phyloP scores from a whole-genome alignment of 129 eudicot genomes.

The Tagetes patula region DNA sequence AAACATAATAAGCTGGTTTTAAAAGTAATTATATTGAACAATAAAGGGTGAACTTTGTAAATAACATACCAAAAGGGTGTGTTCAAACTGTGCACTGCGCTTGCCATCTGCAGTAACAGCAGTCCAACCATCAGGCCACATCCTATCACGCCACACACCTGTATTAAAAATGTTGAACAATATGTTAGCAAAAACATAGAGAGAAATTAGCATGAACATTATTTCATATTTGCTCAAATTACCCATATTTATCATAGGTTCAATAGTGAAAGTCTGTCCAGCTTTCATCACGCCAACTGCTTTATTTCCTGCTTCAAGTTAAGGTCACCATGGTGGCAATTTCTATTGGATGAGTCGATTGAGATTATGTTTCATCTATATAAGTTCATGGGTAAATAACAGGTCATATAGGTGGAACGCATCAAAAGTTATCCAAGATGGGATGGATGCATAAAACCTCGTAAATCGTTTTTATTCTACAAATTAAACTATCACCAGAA shows the following conservation, averaged over 20 bases:
- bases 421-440: background rate
- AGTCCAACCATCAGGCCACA: slow-evolving; percentile 99
- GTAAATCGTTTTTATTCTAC: background rate
- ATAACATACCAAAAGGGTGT: slow-evolving; percentile 75
- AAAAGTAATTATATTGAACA: background rate
- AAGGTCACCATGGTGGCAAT: slow-evolving; percentile 40
- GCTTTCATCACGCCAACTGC: slow-evolving; percentile 99
- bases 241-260: slow-evolving; percentile 96
- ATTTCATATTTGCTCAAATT: background rate
- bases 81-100: slow-evolving; percentile 97
- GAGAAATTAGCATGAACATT: background rate
- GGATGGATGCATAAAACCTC: background rate
- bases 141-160: slow-evolving; percentile 98
- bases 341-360: background rate
- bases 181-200: slow-evolving; percentile 22
- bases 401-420: background rate
- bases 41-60: background rate
- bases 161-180: background rate
- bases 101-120: slow-evolving; percentile 93
- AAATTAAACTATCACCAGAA: background rate
- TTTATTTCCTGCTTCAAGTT: slow-evolving; percentile 76
- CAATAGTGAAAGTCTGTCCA: slow-evolving; percentile 94
- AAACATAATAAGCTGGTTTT: background rate
- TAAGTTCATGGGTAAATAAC: background rate
- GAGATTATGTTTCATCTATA: background rate